Evolutionary conservation across 805 yeast genomes (phyloP), one percentile per base, ranked within the genome.

Genomic region (Hanseniaspora lachancei): DNA sequence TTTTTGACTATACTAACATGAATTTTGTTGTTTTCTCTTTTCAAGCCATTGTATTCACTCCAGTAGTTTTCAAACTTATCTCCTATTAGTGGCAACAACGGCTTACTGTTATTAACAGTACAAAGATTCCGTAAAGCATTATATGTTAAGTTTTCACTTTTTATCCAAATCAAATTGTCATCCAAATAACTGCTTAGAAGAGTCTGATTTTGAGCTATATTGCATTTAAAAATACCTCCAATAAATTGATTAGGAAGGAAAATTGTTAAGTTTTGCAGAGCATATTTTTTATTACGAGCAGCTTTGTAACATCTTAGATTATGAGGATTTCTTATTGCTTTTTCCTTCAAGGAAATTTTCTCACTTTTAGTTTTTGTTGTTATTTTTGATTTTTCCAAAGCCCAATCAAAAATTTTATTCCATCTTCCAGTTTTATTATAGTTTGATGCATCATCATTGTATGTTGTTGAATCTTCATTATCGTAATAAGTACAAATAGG

Each of bases 171-270:
- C 35, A 61, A 57, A 41, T 59, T 54, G 4, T 50, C 54, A 47
- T 58, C 55, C 54, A 58, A 35, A 32, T 62, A 39, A 59, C 42
- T 58, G 32, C 54, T 58, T 57, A 64, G 62, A 51, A 61, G 66
- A 32, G 50, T 58, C 46, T 59, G 60, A 1, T 62, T 66, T 20
- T 62, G 57, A 2, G 73, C 61, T 0, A 75, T 57, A 13, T 73
- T 67, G 61, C 85, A 80, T 55, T 73, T 73, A 64, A 74, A 84
- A 2, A 84, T 60, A 0, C 81, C 88, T 6, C 89, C 91, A 2
- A 84, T 77, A 68, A 78, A 77, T 0, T 80, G 74, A 20, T 73
- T 69, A 0, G 88, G 86, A 16, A 77, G 68, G 61, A 72, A 80
- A 7, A 79, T 62, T 1, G 76, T 72, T 12, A 74, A 51, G 32